Evolutionary conservation across 2,329 filamentous ascomycete genomes (phyloP).

Genomic region (Fusarium sp.): DNA sequence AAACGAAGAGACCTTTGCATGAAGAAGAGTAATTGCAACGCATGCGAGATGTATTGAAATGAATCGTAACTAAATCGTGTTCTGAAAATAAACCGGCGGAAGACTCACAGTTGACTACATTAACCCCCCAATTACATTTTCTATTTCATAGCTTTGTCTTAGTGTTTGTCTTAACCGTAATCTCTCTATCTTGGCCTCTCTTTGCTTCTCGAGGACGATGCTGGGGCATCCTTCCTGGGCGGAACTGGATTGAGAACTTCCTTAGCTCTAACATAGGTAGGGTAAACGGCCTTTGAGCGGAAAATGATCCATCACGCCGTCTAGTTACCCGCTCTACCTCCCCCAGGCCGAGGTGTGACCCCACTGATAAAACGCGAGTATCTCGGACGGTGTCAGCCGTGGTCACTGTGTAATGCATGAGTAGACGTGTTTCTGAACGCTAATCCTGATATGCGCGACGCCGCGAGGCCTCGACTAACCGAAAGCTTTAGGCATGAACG

Average conservation of each 20-base stretch:
- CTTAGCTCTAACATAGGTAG: not conserved
- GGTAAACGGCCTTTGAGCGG: not conserved
- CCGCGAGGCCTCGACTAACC: not conserved
- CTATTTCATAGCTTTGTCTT: no score
- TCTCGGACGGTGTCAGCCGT: not conserved
- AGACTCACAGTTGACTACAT: no score
- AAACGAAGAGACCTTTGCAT: not conserved
- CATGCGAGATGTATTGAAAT: no score
- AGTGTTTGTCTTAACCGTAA: no score
- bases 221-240: not conserved
- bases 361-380: not conserved
- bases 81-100: no score
- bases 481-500: not conserved
- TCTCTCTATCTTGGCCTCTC: not conserved
- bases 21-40: not conserved
- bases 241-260: not conserved
- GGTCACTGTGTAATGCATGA: not conserved
- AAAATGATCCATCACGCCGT: not conserved
- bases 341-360: not conserved
- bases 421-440: not conserved
- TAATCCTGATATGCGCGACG: not conserved
- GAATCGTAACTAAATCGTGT: no score
- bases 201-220: not conserved
- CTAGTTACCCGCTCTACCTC: not conserved
- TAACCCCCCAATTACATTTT: no score